Base-by-base conservation (phyloP, 331 rosid genomes). In the Ulmus americana region DNA sequence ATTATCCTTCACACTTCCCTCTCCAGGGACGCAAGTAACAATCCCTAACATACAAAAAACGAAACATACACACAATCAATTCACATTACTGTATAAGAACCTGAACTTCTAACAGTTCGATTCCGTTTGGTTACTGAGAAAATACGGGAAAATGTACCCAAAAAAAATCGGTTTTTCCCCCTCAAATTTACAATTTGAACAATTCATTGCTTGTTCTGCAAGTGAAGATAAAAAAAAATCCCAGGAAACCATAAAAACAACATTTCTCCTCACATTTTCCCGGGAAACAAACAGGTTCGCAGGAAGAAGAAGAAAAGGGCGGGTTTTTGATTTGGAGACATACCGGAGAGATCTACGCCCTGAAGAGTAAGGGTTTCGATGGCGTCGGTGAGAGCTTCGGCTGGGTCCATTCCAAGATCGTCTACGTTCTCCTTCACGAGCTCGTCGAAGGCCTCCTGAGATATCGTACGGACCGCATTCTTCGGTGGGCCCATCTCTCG, bases 331-430 rank as follows among this genome's bases (percentile, higher is more conserved):
- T 48, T 11, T 6, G 66, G 14, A 39, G 41, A 1, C 7, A 8
- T 6, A 92, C 98, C 95, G 15, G 91, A 80, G 79, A 92, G 95
- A 85, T 92, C 91, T 66, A 92, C 98, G 84, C 91, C 95, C 81
- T 92, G 98, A 63, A 92, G 95, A 50, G 84, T 78, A 46, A 89
- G 78, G 64, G 95, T 82, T 77, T 92, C 74, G 50, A 86, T 77
- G 60, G 98, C 97, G 72, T 92, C 98, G 55, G 80, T 70, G 52
- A 92, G 88, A 14, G 98, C 97, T 60, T 89, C 98, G 48, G 73
- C 3, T 39, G 95, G 95, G 53, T 85, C 98, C 98, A 92, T 92
- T 40, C 82, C 97, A 41, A 92, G 86, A 39, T 92, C 97, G 52
- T 85, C 94, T 46, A 89, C 70, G 87, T 87, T 92, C 84, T 92